Conservation (phyloP, 139 green algal genomes). For the Haematococcus sp. region DNA sequence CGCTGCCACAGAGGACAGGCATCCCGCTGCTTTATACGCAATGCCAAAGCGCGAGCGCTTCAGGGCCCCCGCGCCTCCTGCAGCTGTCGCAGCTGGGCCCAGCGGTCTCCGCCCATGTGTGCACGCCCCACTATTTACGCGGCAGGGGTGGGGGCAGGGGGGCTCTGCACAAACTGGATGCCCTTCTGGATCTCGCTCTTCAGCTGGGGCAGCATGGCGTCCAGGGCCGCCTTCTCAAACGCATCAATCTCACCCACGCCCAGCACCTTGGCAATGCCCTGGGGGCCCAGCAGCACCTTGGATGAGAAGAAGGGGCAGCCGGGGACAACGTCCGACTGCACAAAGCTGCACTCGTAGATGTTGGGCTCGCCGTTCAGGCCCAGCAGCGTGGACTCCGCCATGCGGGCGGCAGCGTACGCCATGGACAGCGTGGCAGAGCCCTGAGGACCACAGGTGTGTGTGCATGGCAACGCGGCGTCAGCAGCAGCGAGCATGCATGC, state of each 20-base stretch:
- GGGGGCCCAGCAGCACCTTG: conserved; percentile 65
- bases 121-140: no score
- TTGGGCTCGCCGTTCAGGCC: conserved; percentile 69
- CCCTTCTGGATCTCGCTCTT: conserved; percentile 72
- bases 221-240: conserved; percentile 64
- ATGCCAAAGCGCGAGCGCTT: no score
- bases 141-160: no score
- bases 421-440: conserved; percentile 88
- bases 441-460: no score
- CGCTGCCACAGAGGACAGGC: no score
- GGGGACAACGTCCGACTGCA: conserved; percentile 52
- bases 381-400: conserved; percentile 77
- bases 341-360: conserved; percentile 71
- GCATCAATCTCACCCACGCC: conserved; percentile 60
- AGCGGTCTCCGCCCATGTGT: no score
- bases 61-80: no score
- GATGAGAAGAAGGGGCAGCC: conserved; percentile 51
- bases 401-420: conserved; percentile 84
- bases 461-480: no score
- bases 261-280: conserved; percentile 66
- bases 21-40: no score
- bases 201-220: conserved; percentile 68
- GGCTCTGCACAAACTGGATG: conserved; percentile 32
- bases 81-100: no score
- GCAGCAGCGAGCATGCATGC: neutral